These are phyloP conservation scores for Globisporangium nodosum DNA, from an alignment of 352 stramenopile genomes.

Conservation along the genomic window DNA sequence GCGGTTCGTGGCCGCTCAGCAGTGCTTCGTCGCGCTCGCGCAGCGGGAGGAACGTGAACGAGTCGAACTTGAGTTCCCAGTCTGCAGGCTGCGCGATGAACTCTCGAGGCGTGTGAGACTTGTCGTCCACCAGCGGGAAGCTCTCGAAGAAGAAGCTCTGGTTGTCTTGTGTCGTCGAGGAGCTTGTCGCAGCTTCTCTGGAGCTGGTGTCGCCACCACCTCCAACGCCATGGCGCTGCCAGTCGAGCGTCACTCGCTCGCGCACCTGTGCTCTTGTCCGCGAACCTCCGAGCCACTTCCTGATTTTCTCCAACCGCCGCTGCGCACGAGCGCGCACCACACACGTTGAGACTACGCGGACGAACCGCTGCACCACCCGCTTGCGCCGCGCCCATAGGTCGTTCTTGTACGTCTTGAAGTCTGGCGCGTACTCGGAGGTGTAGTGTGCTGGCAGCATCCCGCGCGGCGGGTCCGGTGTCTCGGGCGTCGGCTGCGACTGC, in stretches of 20 bases:
- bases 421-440: conserved; percentile 23
- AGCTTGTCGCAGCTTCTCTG: background rate
- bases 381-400: conserved; percentile 77
- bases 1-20: conserved; percentile 48
- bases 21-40: conserved; percentile 61
- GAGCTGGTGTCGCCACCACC: background rate
- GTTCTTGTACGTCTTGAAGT: conserved; percentile 88
- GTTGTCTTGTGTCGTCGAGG: background rate
- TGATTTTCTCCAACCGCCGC: conserved; percentile 48
- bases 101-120: conserved; percentile 26
- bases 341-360: conserved; percentile 65
- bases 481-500: conserved; percentile 19
- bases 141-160: conserved; percentile 31
- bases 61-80: conserved; percentile 41
- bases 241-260: conserved; percentile 57
- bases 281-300: conserved; percentile 39
- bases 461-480: conserved; percentile 22
- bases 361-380: conserved; percentile 57
- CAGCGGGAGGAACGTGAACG: conserved; percentile 59
- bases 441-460: conserved; percentile 42
- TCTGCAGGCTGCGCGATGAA: conserved; percentile 34
- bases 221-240: conserved; percentile 18
- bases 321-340: conserved; percentile 63
- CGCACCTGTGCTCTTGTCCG: conserved; percentile 46
- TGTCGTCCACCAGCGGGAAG: conserved; percentile 64